Conservation (phyloP, 352 stramenopile species). For the Globisporangium nagaii region DNA sequence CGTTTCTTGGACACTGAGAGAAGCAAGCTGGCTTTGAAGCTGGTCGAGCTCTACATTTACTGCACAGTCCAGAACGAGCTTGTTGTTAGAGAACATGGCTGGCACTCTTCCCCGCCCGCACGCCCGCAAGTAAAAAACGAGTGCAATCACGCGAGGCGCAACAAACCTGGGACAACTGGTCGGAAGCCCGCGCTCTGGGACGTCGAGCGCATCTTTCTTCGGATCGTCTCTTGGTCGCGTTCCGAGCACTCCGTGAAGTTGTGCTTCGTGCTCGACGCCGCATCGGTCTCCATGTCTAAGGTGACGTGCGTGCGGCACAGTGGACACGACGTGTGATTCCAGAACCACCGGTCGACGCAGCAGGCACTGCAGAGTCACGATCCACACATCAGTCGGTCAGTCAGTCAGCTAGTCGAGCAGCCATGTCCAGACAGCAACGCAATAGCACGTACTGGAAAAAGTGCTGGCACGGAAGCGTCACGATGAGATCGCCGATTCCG, state of each 20-base stretch:
- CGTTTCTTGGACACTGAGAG: conserved; percentile 18
- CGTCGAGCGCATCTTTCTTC: conserved; percentile 64
- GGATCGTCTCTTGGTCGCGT: conserved; percentile 64
- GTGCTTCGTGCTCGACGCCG: conserved; percentile 39
- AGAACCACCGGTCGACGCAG: conserved; percentile 84
- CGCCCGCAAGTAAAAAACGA: too few relatives aligned
- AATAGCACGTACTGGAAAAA: conserved; percentile 76
- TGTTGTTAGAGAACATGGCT: background rate
- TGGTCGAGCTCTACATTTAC: conserved; percentile 14
- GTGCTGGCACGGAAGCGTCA: conserved; percentile 77
- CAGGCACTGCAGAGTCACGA: conserved; percentile 37
- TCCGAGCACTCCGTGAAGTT: conserved; percentile 76
- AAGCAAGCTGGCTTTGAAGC: conserved; percentile 16
- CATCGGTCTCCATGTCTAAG: conserved; percentile 37
- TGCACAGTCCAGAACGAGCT: background rate
- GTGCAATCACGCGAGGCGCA: background rate
- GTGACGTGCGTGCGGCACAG: conserved; percentile 77
- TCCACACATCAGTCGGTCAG: background rate
- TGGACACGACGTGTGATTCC: conserved; percentile 82
- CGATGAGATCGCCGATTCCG: conserved; percentile 80
- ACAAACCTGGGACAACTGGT: conserved; percentile 62
- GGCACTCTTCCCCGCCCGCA: too few relatives aligned
- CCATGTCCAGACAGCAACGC: background rate
- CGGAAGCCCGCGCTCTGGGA: conserved; percentile 64
- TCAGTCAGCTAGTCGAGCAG: background rate